These are phyloP conservation scores for Crithidia fasciculata DNA, from an alignment of 208 protist genomes.

Conservation along the genomic window DNA sequence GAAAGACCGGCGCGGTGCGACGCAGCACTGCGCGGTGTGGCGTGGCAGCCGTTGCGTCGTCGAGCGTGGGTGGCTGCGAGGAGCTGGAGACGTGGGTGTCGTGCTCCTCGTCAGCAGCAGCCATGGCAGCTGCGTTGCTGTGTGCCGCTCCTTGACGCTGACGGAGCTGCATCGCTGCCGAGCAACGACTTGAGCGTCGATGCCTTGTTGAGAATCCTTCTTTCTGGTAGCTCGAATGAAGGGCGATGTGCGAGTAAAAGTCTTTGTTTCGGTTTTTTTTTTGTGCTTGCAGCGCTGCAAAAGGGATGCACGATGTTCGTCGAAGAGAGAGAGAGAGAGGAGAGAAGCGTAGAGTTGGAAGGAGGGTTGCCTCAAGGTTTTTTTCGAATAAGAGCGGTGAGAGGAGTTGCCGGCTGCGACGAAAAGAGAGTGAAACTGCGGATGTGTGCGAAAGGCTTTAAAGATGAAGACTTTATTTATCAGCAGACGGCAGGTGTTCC, in stretches of 20 bases:
- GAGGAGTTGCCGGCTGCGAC: too few species aligned
- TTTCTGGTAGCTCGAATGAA: too few species aligned
- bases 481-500: too few species aligned
- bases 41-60: slow-evolving; percentile 5
- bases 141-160: slow-evolving; percentile 8
- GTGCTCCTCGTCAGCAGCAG: not conserved
- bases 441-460: too few species aligned
- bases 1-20: slow-evolving; percentile 37
- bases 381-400: too few species aligned
- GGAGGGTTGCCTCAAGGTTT: too few species aligned
- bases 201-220: too few species aligned
- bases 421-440: too few species aligned
- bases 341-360: too few species aligned
- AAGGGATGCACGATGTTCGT: not conserved
- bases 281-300: not conserved
- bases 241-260: too few species aligned
- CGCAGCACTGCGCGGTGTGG: slow-evolving; percentile 2
- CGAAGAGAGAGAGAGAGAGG: not conserved
- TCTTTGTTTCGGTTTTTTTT: not conserved
- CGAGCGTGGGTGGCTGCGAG: not conserved
- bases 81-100: not conserved
- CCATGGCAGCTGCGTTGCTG: too few species aligned
- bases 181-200: not conserved
- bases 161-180: slow-evolving; percentile 12
- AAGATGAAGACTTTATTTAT: too few species aligned